Evolutionary conservation across 257 asterid genomes (phyloP).

Genomic region (Solanum neorickii): DNA sequence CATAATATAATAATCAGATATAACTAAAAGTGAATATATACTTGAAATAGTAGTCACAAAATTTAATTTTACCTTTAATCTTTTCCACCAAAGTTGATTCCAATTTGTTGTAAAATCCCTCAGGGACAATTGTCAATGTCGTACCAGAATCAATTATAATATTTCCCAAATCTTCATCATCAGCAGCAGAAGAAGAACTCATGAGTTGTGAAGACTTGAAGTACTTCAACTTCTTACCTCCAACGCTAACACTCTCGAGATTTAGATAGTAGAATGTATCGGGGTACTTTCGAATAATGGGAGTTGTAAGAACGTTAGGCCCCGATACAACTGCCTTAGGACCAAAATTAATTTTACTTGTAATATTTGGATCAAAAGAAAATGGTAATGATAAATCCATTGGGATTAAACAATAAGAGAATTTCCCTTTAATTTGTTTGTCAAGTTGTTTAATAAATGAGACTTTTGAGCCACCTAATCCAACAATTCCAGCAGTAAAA

Average conservation of each 20-base stretch:
- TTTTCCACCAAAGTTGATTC: neutral
- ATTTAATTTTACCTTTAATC: constrained; percentile 3
- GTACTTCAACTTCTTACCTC: neutral
- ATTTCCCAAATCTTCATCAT: constrained; percentile 6
- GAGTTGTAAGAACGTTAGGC: constrained; percentile 23
- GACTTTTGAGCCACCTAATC: constrained; percentile 40
- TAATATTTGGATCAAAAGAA: neutral
- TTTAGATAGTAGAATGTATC: constrained; percentile 28
- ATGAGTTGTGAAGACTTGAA: neutral
- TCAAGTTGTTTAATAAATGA: constrained; percentile 35
- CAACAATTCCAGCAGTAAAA: constrained; percentile 33
- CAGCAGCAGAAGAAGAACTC: neutral
- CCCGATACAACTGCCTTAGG: constrained; percentile 13
- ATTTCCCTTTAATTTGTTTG: constrained; percentile 15
- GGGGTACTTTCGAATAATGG: constrained; percentile 18
- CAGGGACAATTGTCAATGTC: constrained; percentile 28
- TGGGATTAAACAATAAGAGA: constrained; percentile 43
- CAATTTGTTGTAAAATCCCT: constrained; percentile 6
- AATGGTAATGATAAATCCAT: neutral
- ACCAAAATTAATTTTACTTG: constrained; percentile 49
- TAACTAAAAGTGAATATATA: neutral
- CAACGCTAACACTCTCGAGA: constrained; percentile 31
- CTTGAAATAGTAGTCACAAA: neutral
- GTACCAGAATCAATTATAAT: constrained; percentile 64
- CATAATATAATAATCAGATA: neutral